Evolutionary conservation across 768 basidiomycete genomes (phyloP).

Genomic region (Xanthoconium stramineum): DNA sequence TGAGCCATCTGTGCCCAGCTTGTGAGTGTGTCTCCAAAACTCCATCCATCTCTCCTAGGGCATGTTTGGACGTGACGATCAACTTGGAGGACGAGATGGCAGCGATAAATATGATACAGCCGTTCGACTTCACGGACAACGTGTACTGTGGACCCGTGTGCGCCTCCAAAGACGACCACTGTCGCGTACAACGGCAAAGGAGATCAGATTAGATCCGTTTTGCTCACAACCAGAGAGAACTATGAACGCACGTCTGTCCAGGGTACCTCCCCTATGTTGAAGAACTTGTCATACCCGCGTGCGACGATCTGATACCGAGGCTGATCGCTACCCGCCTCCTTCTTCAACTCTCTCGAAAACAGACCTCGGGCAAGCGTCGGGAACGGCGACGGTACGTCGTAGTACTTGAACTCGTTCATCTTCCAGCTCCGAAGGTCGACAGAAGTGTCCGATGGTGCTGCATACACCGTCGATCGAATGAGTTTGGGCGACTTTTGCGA

Average conservation of each 20-base stretch:
- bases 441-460: conserved; percentile 52
- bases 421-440: conserved; percentile 83
- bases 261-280: conserved; percentile 94
- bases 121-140: conserved; percentile 90
- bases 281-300: conserved; percentile 98
- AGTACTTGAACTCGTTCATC: conserved; percentile 97
- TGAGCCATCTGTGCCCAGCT: conserved; percentile 82
- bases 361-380: conserved; percentile 93
- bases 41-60: conserved; percentile 58
- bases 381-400: conserved; percentile 84
- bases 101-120: conserved; percentile 94
- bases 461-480: conserved; percentile 54
- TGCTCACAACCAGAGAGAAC: neutral
- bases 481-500: conserved; percentile 61
- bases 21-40: conserved; percentile 65
- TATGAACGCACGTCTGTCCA: conserved; percentile 78
- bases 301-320: conserved; percentile 63
- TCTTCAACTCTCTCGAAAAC: conserved; percentile 59
- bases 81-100: conserved; percentile 74
- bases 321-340: conserved; percentile 32
- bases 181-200: neutral
- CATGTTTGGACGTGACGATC: conserved; percentile 90
- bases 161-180: conserved; percentile 75
- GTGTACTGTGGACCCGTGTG: conserved; percentile 78
- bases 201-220: neutral